These are phyloP conservation scores for Rhizoclosmatium hyalinum DNA, from an alignment of 371 early-diverging fungal species.

Conservation along the genomic window DNA sequence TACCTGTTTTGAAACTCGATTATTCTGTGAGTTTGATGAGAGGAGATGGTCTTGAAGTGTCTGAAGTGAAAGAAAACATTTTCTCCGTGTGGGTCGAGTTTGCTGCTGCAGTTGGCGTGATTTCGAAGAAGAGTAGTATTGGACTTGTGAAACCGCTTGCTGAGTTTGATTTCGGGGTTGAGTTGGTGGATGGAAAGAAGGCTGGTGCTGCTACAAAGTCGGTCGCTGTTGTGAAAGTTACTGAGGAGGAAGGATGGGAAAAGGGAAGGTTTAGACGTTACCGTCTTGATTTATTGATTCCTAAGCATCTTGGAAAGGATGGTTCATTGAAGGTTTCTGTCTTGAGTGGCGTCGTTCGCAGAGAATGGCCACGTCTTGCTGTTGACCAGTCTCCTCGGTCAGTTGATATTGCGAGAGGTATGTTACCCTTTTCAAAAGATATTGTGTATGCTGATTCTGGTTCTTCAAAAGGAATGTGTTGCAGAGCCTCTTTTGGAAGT, in stretches of 20 bases:
- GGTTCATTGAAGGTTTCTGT: neutral
- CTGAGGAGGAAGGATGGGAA: neutral
- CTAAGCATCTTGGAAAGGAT: neutral
- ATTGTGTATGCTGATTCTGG: neutral
- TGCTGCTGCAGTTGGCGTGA: neutral
- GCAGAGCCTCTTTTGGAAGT: neutral
- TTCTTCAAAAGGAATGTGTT: slow-evolving; percentile 1
- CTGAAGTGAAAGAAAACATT: neutral
- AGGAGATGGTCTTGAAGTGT: neutral
- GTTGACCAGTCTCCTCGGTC: neutral
- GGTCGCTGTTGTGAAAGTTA: neutral
- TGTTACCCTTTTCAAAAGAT: neutral
- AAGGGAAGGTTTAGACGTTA: neutral
- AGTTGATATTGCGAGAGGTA: neutral
- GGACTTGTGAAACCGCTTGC: neutral
- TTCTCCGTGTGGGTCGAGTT: neutral
- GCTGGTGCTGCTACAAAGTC: neutral
- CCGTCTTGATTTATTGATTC: neutral
- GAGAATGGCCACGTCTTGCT: neutral
- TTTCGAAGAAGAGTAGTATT: neutral
- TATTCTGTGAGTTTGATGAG: neutral
- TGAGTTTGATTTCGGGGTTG: neutral
- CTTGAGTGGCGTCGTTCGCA: neutral
- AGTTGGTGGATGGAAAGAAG: neutral
- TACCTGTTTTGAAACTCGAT: neutral